Evolutionary conservation across 2,329 filamentous ascomycete genomes (phyloP).

Genomic region (Polytolypa hystricis): DNA sequence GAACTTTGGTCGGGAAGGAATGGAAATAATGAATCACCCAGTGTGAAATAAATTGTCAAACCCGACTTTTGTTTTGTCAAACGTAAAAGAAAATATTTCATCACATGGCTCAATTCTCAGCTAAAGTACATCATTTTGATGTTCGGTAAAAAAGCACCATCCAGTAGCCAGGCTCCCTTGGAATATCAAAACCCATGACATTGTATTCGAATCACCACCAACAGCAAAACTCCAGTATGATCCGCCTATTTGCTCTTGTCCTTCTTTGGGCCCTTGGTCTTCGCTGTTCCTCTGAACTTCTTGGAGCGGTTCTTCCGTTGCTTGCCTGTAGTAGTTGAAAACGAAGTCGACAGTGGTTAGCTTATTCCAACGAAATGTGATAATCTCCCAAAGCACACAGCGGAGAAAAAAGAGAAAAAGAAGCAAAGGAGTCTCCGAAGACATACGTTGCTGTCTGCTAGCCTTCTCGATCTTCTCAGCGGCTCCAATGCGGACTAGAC

Average conservation of each 20-base stretch:
- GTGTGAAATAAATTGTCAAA: too few relatives aligned
- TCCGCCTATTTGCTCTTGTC: slow-evolving; percentile 53
- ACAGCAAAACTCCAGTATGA: slow-evolving; percentile 1
- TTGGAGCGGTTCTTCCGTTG: slow-evolving; percentile 99
- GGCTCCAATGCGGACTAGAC: slow-evolving; percentile 84
- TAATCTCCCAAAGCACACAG: slow-evolving; percentile 1
- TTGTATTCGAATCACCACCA: neutral
- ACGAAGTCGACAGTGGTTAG: slow-evolving; percentile 10
- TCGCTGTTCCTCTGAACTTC: slow-evolving; percentile 94
- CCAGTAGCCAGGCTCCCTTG: neutral
- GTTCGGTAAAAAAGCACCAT: neutral
- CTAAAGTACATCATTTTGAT: slow-evolving; percentile 13
- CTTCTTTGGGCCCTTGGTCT: slow-evolving; percentile 98
- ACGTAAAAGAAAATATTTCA: slow-evolving; percentile 11
- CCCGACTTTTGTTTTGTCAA: neutral
- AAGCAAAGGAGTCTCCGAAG: slow-evolving; percentile 9
- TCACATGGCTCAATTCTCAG: slow-evolving; percentile 12
- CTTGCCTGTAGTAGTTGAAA: slow-evolving; percentile 61
- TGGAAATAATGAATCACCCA: too few relatives aligned
- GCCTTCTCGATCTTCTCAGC: slow-evolving; percentile 94
- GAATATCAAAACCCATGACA: slow-evolving; percentile 3
- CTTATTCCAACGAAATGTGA: too few relatives aligned
- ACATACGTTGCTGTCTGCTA: slow-evolving; percentile 98
- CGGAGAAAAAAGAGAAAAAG: slow-evolving; percentile 2
- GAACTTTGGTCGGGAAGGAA: too few relatives aligned